Base-by-base conservation (phyloP, 148 eudicot genomes). In the Agrostemma githago region DNA sequence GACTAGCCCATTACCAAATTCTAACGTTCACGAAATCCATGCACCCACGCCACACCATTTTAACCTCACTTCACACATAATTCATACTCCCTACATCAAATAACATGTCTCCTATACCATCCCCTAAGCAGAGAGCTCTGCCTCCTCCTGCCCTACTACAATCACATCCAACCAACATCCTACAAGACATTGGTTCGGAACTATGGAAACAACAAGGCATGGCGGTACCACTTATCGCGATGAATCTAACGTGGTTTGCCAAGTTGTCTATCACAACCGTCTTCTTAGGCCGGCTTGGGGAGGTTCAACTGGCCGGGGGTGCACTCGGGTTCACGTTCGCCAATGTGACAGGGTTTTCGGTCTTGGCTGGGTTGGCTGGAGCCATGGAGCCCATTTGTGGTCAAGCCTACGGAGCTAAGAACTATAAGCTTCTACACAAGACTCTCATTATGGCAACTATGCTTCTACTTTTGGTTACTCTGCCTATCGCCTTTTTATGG, bases 301-400 rank as follows among this genome's bases (percentile, higher is more conserved):
- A 84, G 85, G 87, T 90, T 6, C 77, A 88, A 51, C 44, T 93
- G 54, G 96, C 96, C 17, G 93, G 98, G 5, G 96, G 89, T 19
- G 76, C 93, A 0, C 87, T 90, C 0, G 98, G 92, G 41, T 82
- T 88, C 84, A 90, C 87, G 77, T 90, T 92, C 7, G 96, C 90
- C 0, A 92, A 92, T 72, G 96, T 92, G 66, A 90, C 93, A 16
- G 98, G 98, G 46, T 92, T 83, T 73, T 86, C 98, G 0, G 86
- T 92, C 66, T 66, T 92, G 66, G 86, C 77, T 6, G 98, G 97
- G 6, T 82, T 92, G 37, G 86, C 83, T 71, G 89, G 85, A 34
- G 98, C 93, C 61, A 92, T 92, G 98, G 96, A 92, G 54, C 96
- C 93, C n/a, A 87, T 90, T 39, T 92, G 98, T 80, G 98, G 98